phyloP scores from a whole-genome alignment of 768 basidiomycete genomes.

The Megacollybia marginata region DNA sequence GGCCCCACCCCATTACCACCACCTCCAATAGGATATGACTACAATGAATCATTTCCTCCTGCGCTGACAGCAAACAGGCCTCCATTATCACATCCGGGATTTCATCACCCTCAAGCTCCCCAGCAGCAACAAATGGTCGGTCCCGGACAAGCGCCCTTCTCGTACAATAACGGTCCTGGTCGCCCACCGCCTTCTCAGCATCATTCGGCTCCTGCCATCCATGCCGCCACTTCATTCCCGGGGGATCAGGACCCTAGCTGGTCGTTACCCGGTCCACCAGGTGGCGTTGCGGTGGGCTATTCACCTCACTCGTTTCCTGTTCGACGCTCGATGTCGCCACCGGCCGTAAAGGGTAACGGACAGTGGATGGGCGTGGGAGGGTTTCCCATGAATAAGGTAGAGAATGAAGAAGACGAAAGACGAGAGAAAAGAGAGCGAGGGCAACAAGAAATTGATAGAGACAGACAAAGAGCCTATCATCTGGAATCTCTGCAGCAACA shows the following conservation, averaged over 20 bases:
- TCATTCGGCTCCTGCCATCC: too few relatives aligned
- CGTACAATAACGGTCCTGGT: too few relatives aligned
- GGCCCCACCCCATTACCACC: neutral
- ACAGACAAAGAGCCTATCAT: conserved; percentile 6
- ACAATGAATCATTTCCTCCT: neutral
- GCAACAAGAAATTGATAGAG: conserved; percentile 15
- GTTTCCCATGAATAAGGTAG: conserved; percentile 14
- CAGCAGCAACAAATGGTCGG: neutral
- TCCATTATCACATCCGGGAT: too few relatives aligned
- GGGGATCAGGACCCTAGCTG: too few relatives aligned
- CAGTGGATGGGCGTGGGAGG: conserved; percentile 9
- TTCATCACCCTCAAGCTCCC: neutral
- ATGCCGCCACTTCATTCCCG: too few relatives aligned
- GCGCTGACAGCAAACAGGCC: neutral
- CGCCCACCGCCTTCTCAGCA: too few relatives aligned
- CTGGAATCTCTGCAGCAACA: conserved; percentile 2
- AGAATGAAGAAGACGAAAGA: conserved; percentile 15
- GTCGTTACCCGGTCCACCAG: too few relatives aligned
- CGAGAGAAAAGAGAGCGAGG: conserved; percentile 21
- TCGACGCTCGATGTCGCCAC: neutral
- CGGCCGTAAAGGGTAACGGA: conserved; percentile 4
- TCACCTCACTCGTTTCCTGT: neutral
- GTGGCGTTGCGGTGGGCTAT: too few relatives aligned
- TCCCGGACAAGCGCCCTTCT: neutral
- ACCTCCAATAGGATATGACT: neutral